phyloP scores from a whole-genome alignment of 805 yeast species.

The Scheffersomyces spartinae region DNA sequence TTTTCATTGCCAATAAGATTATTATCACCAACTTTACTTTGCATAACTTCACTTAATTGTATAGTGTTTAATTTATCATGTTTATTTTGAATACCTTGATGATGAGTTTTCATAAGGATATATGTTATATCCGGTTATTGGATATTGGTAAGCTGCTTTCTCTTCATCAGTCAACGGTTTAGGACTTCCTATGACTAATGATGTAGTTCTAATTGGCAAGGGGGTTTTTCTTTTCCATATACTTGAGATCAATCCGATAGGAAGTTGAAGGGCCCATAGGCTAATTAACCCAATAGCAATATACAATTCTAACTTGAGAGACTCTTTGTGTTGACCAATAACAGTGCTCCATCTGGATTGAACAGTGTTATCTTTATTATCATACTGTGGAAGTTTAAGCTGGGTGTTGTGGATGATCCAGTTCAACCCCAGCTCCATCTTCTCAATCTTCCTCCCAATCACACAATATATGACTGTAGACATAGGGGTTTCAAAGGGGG shows the following conservation, averaged over 20 bases:
- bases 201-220: background rate
- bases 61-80: background rate
- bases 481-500: conserved; percentile 55
- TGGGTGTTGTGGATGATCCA: conserved; percentile 41
- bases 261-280: conserved; percentile 14
- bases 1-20: background rate
- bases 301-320: conserved; percentile 13
- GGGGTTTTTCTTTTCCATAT: conserved; percentile 1
- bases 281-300: conserved; percentile 12
- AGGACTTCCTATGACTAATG: conserved; percentile 13
- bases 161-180: conserved; percentile 14
- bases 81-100: conserved; percentile 2
- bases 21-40: background rate
- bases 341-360: conserved; percentile 4
- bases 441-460: conserved; percentile 58
- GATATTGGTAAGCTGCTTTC: conserved; percentile 14
- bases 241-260: conserved; percentile 10
- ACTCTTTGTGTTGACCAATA: conserved; percentile 5
- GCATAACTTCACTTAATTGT: background rate
- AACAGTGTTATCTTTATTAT: conserved; percentile 2
- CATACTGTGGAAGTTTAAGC: conserved; percentile 3
- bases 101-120: conserved; percentile 7
- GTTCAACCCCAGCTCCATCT: conserved; percentile 57
- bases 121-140: no score
- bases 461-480: conserved; percentile 67